Evolutionary conservation across 2,329 filamentous ascomycete genomes (phyloP).

Genomic region (Colletotrichum horii): DNA sequence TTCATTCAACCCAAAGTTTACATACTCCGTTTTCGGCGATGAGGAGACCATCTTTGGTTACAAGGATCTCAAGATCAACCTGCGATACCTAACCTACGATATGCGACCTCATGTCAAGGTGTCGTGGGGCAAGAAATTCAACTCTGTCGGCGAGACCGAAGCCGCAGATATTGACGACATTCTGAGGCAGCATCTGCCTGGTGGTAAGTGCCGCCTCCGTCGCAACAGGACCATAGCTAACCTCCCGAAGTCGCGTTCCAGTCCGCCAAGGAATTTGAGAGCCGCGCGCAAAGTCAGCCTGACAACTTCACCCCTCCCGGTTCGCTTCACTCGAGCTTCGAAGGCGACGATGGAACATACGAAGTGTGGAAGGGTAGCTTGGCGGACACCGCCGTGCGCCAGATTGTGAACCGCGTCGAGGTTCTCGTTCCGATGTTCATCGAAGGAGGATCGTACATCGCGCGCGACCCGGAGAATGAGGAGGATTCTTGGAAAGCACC

Average conservation of each 20-base stretch:
- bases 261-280: constrained; percentile 65
- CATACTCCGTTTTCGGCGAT: constrained; percentile 93
- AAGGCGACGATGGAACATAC: constrained; percentile 67
- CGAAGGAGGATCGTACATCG: constrained; percentile 85
- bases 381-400: constrained; percentile 69
- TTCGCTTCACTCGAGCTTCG: constrained; percentile 68
- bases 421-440: constrained; percentile 87
- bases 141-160: constrained; percentile 68
- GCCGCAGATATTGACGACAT: constrained; percentile 72
- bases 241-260: constrained; percentile 66
- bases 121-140: constrained; percentile 74
- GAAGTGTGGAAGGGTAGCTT: constrained; percentile 87
- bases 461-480: constrained; percentile 44
- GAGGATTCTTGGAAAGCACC: constrained; percentile 29
- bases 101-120: constrained; percentile 79
- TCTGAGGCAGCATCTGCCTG: constrained; percentile 70
- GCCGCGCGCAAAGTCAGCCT: constrained; percentile 40
- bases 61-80: constrained; percentile 76
- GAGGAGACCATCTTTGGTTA: constrained; percentile 92
- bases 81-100: constrained; percentile 72
- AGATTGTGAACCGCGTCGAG: constrained; percentile 81
- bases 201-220: constrained; percentile 51
- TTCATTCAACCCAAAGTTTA: constrained; percentile 84
- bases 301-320: constrained; percentile 75
- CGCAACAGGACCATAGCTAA: neutral